Evolutionary conservation across 2,329 filamentous ascomycete genomes (phyloP).

Genomic region (Ascochyta pisi): DNA sequence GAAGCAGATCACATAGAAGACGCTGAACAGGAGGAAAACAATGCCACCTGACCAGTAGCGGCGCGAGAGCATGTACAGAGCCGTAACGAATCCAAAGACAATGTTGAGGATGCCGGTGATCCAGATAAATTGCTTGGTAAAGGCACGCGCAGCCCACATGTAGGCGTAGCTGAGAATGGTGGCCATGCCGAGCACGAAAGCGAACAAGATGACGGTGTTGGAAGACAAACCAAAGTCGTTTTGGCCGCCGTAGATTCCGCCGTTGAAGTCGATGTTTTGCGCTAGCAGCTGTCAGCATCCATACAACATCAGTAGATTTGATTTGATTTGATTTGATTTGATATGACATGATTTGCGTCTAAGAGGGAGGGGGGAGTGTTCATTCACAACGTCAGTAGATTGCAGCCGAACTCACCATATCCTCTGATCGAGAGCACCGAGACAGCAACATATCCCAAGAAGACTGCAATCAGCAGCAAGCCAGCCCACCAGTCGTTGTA

Average conservation of each 20-base stretch:
- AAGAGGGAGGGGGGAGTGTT: no score
- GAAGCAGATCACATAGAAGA: constrained; percentile 83
- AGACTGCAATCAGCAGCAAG: constrained; percentile 74
- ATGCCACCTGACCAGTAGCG: constrained; percentile 85
- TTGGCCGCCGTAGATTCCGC: constrained; percentile 74
- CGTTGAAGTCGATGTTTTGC: constrained; percentile 66
- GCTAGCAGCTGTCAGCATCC: constrained; percentile 43
- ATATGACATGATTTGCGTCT: no score
- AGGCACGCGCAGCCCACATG: constrained; percentile 74
- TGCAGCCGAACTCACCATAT: constrained; percentile 58
- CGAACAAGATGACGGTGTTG: constrained; percentile 86
- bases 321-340: no score
- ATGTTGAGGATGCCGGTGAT: constrained; percentile 71
- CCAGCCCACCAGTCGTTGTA: constrained; percentile 92
- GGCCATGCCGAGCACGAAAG: constrained; percentile 76
- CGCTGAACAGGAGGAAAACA: constrained; percentile 81
- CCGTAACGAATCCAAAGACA: constrained; percentile 80
- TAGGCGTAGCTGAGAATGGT: constrained; percentile 79
- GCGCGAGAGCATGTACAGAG: constrained; percentile 81
- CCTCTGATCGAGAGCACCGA: constrained; percentile 78
- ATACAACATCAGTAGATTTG: neutral
- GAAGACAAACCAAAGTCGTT: constrained; percentile 76
- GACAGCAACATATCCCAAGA: constrained; percentile 76
- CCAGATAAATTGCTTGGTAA: constrained; percentile 93
- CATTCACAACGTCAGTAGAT: neutral